Evolutionary conservation across 2,329 filamentous ascomycete genomes (phyloP), one percentile per base, ranked within the genome.

Genomic region (Aspergillus candidus): DNA sequence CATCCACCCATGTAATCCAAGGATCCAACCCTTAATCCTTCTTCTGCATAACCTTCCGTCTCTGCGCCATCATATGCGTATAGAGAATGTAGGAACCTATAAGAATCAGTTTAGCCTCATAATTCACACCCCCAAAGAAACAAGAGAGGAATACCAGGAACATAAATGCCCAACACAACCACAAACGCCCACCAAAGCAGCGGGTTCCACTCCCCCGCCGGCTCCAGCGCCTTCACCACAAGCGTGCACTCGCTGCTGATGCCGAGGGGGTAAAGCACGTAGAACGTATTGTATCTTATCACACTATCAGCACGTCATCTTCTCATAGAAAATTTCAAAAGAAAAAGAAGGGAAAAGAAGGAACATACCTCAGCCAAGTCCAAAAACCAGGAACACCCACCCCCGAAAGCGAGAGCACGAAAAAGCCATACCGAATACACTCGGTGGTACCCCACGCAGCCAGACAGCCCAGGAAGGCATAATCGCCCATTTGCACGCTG

Each of bases 21-120:
- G 22, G 5, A 42, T 40, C 53, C 62, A 67, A 47, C 57, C 55
- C 18, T 62, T 61, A 43, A 63, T 47, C 44, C 37, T 51, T 67
- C 67, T 77, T 79, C 60, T 82, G 78, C 33, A 88, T 73, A 42
- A 91, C 80, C 77, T 88, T 94, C 54, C 80, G 77, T 56, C 91
- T 77, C 76, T 98, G 93, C 49, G 77, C 76, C 75, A 97, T 87
- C 93, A 98, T 97, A 69, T 98, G 86, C 15, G 86, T 88, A 64
- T 93, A 97, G 46, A 97, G 70, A 44, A 94, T 78, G 59, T 93
- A 94, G 4, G 86, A 79, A 60, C 72, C 88, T 84, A 48, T 32
- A 14, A 11, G 4, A 14, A 43, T 60, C 6, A 18, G 18, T 15
- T 15, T 37, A 61, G 54, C 41, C 46, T 13, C 12, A 3, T 31